Evolutionary conservation across 1,284 basidiomycete genomes (phyloP).

Genomic region (Amylostereum chailletii): DNA sequence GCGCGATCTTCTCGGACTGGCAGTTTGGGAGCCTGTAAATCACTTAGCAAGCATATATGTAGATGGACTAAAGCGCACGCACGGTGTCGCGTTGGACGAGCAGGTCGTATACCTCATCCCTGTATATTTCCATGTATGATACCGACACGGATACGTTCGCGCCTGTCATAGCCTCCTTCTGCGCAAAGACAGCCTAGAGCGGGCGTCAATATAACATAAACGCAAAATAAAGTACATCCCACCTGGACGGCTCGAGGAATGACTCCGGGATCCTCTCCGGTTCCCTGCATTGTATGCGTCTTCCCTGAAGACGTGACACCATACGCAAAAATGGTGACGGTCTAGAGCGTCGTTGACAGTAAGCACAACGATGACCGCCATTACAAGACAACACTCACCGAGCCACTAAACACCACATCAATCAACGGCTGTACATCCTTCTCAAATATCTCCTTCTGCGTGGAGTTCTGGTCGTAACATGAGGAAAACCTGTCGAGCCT

Average conservation of each 20-base stretch:
- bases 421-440: conserved; percentile 64
- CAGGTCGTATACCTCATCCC: conserved; percentile 79
- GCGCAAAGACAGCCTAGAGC: conserved; percentile 19
- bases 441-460: conserved; percentile 62
- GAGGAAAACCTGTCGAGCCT: conserved; percentile 47
- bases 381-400: conserved; percentile 34
- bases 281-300: conserved; percentile 83
- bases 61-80: conserved; percentile 15
- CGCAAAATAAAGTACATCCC: conserved; percentile 11
- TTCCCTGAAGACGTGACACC: conserved; percentile 79
- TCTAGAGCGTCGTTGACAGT: conserved; percentile 31
- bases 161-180: conserved; percentile 5
- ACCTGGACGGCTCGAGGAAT: conserved; percentile 72
- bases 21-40: conserved; percentile 61
- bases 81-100: conserved; percentile 63
- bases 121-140: conserved; percentile 83
- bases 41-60: background rate
- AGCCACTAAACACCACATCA: conserved; percentile 58
- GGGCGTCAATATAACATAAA: conserved; percentile 1
- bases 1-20: conserved; percentile 66
- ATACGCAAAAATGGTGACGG: conserved; percentile 75
- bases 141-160: conserved; percentile 40
- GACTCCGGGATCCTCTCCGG: conserved; percentile 56
- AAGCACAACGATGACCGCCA: background rate
- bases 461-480: conserved; percentile 57